Evolutionary conservation across 192 early-diverging fungal species (phyloP), one percentile per base, ranked within the genome.

Genomic region (Backusella luteola): DNA sequence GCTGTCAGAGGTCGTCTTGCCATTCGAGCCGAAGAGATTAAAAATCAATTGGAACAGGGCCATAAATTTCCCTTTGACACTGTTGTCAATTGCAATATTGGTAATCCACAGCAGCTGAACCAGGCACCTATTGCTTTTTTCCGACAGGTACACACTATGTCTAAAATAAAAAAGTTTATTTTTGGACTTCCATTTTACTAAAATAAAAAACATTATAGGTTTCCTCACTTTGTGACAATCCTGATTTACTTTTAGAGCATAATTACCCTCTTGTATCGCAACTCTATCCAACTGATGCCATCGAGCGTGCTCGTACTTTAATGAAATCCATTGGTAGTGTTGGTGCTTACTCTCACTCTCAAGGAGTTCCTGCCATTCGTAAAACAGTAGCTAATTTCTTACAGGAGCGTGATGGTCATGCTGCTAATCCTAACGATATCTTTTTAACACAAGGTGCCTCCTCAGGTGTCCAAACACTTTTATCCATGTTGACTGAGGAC

Each of bases 111-210:
- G 85, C 94, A 95, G 82, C 88, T 97, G 4, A 79, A 83, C 35
- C 95, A 97, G 85, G 89, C 90, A 76, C 98, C 98, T 34, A 94
- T 99, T 81, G 97, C 98, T 19, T 99, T 99, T 74, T 92, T 97
- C 87, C 93, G 98, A 56, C 98, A 99, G 84, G 93, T 93, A 84
- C 69, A 68, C 46, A 29, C n/a, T 71, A 14, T 44, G 14, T 42
- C 3, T 21, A 21, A 26, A 19, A 34, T 67, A 67, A 36, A 19
- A 67, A 7, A 35, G 3, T 34, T 35, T 36, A 34, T 36, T 34
- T 35, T 67, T 67, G 6, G 56, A 12, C 5, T 53, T 21, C 6
- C 7, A 17, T 21, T 53, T 53, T 63, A 29, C 26, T 63, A n/a
- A 44, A 17, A 19, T 14, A 49, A 44, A 44, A 44, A 44, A 1